phyloP scores from a whole-genome alignment of 1,139 yeast genomes.

The Saccharomyces uvarum region DNA sequence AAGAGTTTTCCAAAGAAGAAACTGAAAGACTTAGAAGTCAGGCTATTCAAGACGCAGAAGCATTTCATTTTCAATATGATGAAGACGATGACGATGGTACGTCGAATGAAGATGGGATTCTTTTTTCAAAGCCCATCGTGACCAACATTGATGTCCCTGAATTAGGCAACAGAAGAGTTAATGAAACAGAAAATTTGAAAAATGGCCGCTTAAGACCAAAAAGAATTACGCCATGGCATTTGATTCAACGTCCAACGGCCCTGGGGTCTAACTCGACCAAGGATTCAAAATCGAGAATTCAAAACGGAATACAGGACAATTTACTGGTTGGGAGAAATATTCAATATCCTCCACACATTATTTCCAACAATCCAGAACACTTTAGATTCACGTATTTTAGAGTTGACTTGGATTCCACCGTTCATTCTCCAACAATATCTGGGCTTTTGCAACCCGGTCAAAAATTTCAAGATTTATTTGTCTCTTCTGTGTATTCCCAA shows the following conservation, averaged over 20 bases:
- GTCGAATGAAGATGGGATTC: conserved; percentile 26
- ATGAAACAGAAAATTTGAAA: conserved; percentile 56
- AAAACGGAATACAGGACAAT: conserved; percentile 20
- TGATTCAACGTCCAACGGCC: conserved; percentile 26
- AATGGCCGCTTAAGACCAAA: conserved; percentile 65
- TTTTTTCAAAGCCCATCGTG: conserved; percentile 36
- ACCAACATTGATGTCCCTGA: conserved; percentile 38
- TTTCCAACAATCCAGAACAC: conserved; percentile 40
- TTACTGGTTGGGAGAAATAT: conserved; percentile 29
- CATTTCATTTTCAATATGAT: conserved; percentile 34
- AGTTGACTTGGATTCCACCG: conserved; percentile 79
- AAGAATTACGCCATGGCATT: conserved; percentile 71
- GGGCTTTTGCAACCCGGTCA: conserved; percentile 62
- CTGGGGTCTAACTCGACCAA: conserved; percentile 10
- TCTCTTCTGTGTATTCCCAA: conserved; percentile 33
- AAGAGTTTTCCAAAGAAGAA: conserved; percentile 73
- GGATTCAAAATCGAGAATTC: conserved; percentile 8
- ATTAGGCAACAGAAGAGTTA: conserved; percentile 42
- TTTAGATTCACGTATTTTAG: conserved; percentile 83
- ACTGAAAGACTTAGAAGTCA: conserved; percentile 39
- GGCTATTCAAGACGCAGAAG: conserved; percentile 39
- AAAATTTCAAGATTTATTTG: conserved; percentile 44
- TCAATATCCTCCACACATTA: conserved; percentile 37
- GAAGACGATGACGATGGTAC: conserved; percentile 24
- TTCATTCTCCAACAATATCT: conserved; percentile 82